A percentile compares a stretch with the other conserved stretches of the same genome.
Conservation (phyloP, 2,329 filamentous ascomycete genomes). For the Helminthosporium solani region DNA sequence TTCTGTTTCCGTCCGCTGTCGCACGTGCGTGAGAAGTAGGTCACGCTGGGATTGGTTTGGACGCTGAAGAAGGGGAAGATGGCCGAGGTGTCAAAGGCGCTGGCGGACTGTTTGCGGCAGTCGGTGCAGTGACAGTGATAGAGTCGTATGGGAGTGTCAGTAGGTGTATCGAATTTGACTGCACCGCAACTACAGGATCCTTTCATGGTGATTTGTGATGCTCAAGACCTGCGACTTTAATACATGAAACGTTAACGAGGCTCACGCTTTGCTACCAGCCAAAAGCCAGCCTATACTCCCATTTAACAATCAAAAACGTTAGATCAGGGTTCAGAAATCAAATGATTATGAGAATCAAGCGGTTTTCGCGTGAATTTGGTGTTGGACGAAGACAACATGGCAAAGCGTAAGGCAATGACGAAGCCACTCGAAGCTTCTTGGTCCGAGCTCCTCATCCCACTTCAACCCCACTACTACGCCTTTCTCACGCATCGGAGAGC, state of each 20-base stretch:
- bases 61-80: constrained; percentile 68
- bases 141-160: constrained; percentile 60
- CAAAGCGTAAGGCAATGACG: background rate
- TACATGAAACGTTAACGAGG: background rate
- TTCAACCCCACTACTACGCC: constrained; percentile 1
- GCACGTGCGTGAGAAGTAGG: constrained; percentile 19
- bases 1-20: constrained; percentile 25
- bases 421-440: background rate
- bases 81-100: constrained; percentile 67
- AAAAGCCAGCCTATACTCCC: too few species aligned
- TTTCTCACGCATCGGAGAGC: background rate
- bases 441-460: constrained; percentile 1
- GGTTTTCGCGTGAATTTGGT: too few species aligned
- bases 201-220: constrained; percentile 18
- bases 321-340: too few species aligned
- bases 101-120: constrained; percentile 65
- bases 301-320: too few species aligned
- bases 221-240: background rate
- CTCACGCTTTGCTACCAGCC: background rate
- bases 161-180: constrained; percentile 63
- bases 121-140: constrained; percentile 72
- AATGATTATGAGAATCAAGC: too few species aligned
- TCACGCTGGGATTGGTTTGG: constrained; percentile 42
- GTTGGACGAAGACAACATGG: too few species aligned
- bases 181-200: constrained; percentile 64